These are phyloP conservation scores for Yarrowia sp. DNA, from an alignment of 805 yeast species.

Conservation along the genomic window DNA sequence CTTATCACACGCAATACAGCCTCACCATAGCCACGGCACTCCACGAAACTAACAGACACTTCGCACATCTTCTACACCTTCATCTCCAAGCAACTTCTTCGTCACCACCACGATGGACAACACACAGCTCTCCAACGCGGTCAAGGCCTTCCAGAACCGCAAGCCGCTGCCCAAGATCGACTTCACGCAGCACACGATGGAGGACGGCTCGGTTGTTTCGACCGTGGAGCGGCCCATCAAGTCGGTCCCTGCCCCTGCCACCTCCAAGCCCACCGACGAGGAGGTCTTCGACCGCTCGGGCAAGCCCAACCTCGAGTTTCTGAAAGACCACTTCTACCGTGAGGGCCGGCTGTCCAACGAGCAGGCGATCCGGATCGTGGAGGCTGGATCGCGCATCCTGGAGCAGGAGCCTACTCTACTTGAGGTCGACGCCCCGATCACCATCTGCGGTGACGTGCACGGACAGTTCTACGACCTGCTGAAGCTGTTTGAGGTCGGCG, in stretches of 20 bases:
- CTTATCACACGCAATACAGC: too few relatives aligned
- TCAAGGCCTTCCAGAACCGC: constrained; percentile 40
- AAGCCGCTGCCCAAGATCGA: constrained; percentile 41
- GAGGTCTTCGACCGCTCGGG: constrained; percentile 62
- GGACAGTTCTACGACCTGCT: constrained; percentile 92
- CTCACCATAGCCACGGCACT: too few relatives aligned
- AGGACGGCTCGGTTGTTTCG: constrained; percentile 54
- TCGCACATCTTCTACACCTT: neutral
- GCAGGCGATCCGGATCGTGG: constrained; percentile 68
- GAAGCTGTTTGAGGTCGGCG: constrained; percentile 72
- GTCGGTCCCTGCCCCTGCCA: constrained; percentile 65
- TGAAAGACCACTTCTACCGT: constrained; percentile 67
- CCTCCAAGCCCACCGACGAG: constrained; percentile 60
- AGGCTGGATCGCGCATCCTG: constrained; percentile 61
- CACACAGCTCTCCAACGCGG: constrained; percentile 35
- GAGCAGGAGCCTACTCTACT: constrained; percentile 74
- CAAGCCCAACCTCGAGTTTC: constrained; percentile 67
- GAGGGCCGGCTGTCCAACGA: constrained; percentile 77
- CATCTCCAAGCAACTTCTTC: neutral
- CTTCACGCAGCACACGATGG: constrained; percentile 49
- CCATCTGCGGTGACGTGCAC: constrained; percentile 96
- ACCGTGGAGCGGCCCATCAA: constrained; percentile 59
- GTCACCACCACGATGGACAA: constrained; percentile 46
- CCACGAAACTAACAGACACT: too few relatives aligned
- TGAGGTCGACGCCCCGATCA: constrained; percentile 84